phyloP scores from a whole-genome alignment of 1,139 yeast genomes.

The Hyphopichia khmerensis region DNA sequence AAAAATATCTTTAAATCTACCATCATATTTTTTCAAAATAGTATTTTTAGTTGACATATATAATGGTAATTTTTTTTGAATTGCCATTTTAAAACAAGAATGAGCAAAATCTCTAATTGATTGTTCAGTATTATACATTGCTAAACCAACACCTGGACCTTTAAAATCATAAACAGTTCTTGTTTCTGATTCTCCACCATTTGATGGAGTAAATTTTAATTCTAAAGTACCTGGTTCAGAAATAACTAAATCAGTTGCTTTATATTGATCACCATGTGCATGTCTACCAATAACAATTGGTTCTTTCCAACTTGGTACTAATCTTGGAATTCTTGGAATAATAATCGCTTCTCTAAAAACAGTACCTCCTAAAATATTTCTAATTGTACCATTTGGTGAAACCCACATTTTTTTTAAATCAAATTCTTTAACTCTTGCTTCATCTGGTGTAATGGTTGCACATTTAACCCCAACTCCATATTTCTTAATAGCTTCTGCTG shows the following conservation, averaged over 20 bases:
- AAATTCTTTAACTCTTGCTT: conserved; percentile 75
- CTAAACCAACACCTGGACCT: conserved; percentile 71
- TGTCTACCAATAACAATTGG: conserved; percentile 87
- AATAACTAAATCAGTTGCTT: conserved; percentile 72
- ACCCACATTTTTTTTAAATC: conserved; percentile 80
- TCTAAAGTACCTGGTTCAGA: conserved; percentile 70
- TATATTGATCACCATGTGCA: conserved; percentile 83
- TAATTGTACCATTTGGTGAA: conserved; percentile 81
- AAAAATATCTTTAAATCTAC: conserved; percentile 78
- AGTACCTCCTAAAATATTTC: conserved; percentile 80
- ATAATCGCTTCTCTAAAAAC: conserved; percentile 84
- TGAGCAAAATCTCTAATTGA: conserved; percentile 79
- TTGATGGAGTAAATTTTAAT: conserved; percentile 60
- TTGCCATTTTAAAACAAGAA: conserved; percentile 73
- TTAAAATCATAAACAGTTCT: conserved; percentile 59
- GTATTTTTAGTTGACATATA: conserved; percentile 79
- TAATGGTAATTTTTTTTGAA: conserved; percentile 62
- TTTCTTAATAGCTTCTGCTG: conserved; percentile 72
- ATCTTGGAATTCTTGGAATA: conserved; percentile 72
- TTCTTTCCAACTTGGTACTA: conserved; percentile 76
- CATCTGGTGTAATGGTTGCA: conserved; percentile 87
- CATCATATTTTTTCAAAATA: conserved; percentile 78
- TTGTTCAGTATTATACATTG: conserved; percentile 82
- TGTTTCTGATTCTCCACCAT: conserved; percentile 52
- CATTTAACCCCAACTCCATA: conserved; percentile 83